A percentile compares a stretch with the other conserved stretches of the same genome.
These are phyloP conservation scores for Boletus subcaerulescens DNA, from an alignment of 768 basidiomycete species.

Conservation along the genomic window DNA sequence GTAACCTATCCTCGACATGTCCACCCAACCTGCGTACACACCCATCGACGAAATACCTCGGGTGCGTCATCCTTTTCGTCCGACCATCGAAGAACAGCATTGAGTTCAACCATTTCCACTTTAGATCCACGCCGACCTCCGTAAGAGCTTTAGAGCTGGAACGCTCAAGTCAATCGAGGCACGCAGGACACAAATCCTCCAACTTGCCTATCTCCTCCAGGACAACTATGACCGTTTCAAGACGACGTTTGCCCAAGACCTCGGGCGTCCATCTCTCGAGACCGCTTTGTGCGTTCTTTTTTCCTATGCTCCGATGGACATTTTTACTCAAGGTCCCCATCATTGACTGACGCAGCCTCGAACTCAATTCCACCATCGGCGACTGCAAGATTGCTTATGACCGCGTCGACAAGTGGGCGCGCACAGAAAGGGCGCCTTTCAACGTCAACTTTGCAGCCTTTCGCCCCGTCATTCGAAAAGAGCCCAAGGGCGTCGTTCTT, in stretches of 20 bases:
- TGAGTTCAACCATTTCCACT: neutral
- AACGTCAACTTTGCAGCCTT: conserved; percentile 54
- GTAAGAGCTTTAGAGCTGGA: conserved; percentile 58
- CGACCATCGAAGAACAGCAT: neutral
- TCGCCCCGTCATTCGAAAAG: conserved; percentile 65
- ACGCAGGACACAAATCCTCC: conserved; percentile 74
- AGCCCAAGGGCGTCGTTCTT: conserved; percentile 72
- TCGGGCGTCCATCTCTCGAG: conserved; percentile 64
- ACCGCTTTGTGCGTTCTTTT: conserved; percentile 44
- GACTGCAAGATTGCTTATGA: conserved; percentile 57
- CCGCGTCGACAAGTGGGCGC: conserved; percentile 73
- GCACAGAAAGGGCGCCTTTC: conserved; percentile 56
- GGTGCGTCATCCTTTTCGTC: conserved; percentile 29
- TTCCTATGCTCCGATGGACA: neutral
- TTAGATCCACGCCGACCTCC: conserved; percentile 57
- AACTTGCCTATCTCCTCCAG: conserved; percentile 68
- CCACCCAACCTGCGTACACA: conserved; percentile 41
- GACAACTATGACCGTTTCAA: conserved; percentile 67
- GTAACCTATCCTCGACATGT: conserved; percentile 8
- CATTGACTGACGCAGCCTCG: conserved; percentile 45
- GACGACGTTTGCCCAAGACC: conserved; percentile 55
- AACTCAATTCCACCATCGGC: conserved; percentile 50
- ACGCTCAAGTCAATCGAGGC: conserved; percentile 64
- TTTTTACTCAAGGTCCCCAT: neutral
- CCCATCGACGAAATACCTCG: conserved; percentile 52